Conservation (phyloP, 345 rosid genomes). For the Lumnitzera littorea region DNA sequence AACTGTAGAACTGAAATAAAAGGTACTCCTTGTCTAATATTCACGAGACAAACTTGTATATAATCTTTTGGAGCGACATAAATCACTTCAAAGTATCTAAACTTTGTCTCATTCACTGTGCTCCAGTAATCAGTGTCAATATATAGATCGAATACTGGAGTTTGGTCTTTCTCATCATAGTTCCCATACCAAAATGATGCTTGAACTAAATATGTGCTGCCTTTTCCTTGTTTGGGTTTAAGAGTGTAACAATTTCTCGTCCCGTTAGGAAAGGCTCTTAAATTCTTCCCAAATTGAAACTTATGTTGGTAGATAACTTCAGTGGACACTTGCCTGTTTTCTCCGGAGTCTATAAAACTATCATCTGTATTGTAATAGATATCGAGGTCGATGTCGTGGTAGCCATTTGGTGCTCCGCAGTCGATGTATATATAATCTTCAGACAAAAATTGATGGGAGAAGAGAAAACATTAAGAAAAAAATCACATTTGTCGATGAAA, state of each 20-base stretch:
- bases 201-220: conserved; percentile 23
- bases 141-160: conserved; percentile 29
- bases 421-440: conserved; percentile 42
- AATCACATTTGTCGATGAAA: no score
- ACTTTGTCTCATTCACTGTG: neutral
- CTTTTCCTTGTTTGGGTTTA: conserved; percentile 15
- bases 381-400: conserved; percentile 18
- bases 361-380: conserved; percentile 27
- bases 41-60: conserved; percentile 12
- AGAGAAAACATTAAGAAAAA: no score
- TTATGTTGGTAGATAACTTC: neutral
- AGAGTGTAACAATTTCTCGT: conserved; percentile 37
- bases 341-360: conserved; percentile 26
- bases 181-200: conserved; percentile 34
- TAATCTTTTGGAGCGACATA: conserved; percentile 5
- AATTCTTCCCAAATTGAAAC: conserved; percentile 8
- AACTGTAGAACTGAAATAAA: conserved; percentile 6
- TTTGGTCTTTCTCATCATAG: conserved; percentile 18
- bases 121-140: conserved; percentile 10
- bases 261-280: conserved; percentile 35
- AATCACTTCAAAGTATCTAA: neutral
- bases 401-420: conserved; percentile 32
- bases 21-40: conserved; percentile 7
- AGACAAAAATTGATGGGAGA: no score
- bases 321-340: conserved; percentile 7